Conservation (phyloP, 2,329 filamentous ascomycete genomes). For the Cladosporium sp. region DNA sequence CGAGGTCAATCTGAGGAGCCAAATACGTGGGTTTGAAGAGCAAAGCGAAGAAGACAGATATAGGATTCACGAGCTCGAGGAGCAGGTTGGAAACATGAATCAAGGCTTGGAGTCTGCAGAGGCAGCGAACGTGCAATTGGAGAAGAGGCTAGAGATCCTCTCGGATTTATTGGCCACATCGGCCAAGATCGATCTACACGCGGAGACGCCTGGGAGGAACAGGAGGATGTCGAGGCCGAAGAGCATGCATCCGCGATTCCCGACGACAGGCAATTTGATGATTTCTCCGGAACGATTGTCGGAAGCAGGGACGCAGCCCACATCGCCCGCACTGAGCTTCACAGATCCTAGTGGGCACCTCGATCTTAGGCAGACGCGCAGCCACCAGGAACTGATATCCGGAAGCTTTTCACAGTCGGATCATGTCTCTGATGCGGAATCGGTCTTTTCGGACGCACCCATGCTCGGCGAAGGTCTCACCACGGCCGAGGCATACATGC, state of each 20-base stretch:
- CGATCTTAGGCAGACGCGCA: conserved; percentile 7
- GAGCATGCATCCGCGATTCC: conserved; percentile 32
- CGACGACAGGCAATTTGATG: conserved; percentile 25
- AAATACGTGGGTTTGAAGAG: conserved; percentile 23
- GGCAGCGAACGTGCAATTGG: conserved; percentile 32
- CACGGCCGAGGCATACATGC: conserved; percentile 4
- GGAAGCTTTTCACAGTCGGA: conserved; percentile 13
- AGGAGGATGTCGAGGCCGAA: conserved; percentile 26
- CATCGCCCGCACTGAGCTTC: conserved; percentile 10
- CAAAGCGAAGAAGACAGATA: conserved; percentile 24
- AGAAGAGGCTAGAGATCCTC: conserved; percentile 34
- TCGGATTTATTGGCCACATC: conserved; percentile 33
- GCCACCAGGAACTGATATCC: conserved; percentile 2
- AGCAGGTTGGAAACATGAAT: conserved; percentile 25
- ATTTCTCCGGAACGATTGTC: conserved; percentile 23
- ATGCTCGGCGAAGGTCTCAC: conserved; percentile 15
- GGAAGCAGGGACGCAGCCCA: neutral
- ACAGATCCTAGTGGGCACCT: neutral
- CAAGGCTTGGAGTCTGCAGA: conserved; percentile 30
- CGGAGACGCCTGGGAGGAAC: conserved; percentile 21
- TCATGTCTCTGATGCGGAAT: conserved; percentile 15
- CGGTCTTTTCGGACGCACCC: conserved; percentile 17
- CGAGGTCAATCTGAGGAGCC: conserved; percentile 21
- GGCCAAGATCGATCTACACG: conserved; percentile 30
- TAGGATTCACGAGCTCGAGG: conserved; percentile 30